Conservation (phyloP, 345 rosid genomes). For the Kandelia obovata region DNA sequence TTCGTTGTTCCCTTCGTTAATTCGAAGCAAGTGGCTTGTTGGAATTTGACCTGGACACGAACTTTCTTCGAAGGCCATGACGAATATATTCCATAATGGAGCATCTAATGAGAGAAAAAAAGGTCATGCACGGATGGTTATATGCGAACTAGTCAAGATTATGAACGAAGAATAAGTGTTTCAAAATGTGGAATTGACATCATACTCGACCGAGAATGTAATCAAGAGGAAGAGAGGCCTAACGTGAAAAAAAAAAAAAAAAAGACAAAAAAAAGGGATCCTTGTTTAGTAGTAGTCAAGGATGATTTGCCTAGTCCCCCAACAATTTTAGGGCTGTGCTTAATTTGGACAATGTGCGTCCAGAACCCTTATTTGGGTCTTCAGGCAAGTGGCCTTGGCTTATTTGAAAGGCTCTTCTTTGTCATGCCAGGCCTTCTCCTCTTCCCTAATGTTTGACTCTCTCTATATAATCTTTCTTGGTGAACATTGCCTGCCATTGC, state of each 20-base stretch:
- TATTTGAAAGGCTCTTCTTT: background rate
- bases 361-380: background rate
- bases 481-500: background rate
- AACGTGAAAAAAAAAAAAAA: background rate
- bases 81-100: no score
- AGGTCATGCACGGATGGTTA: no score
- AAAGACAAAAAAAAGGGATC: background rate
- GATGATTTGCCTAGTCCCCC: background rate
- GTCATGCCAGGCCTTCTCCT: background rate
- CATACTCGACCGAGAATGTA: background rate
- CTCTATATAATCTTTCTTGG: background rate
- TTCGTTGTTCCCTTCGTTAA: no score
- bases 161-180: background rate
- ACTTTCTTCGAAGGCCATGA: no score
- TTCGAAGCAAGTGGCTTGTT: no score
- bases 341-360: background rate
- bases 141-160: no score
- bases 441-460: background rate
- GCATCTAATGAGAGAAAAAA: no score
- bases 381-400: background rate
- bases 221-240: background rate
- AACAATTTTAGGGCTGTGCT: background rate
- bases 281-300: background rate
- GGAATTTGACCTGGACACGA: no score
- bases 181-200: background rate